A percentile compares a stretch with the other conserved stretches of the same genome.
Conservation (phyloP, 768 basidiomycete genomes). For the Boletellus sp. region DNA sequence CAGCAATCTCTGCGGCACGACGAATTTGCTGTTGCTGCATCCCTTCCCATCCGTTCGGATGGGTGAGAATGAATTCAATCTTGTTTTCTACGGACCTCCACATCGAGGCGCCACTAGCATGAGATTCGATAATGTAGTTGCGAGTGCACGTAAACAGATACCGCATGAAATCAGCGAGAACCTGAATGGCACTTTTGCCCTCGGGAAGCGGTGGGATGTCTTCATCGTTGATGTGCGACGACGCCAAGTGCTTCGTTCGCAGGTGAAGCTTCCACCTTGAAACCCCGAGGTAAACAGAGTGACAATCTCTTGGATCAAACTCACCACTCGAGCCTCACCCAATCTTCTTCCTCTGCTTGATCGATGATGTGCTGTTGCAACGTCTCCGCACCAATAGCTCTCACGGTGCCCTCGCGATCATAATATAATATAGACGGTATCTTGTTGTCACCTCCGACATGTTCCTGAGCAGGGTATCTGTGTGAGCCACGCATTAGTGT, state of each 20-base stretch:
- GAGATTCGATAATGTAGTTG: conserved; percentile 18
- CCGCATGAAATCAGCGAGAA: conserved; percentile 27
- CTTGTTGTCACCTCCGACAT: conserved; percentile 34
- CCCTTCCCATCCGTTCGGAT: conserved; percentile 27
- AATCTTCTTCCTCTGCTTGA: conserved; percentile 35
- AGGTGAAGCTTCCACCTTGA: conserved; percentile 36
- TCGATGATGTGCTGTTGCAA: conserved; percentile 23
- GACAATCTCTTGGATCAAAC: not conserved
- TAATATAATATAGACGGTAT: conserved; percentile 37
- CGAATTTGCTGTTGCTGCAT: conserved; percentile 30
- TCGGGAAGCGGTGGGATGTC: conserved; percentile 24
- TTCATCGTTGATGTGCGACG: conserved; percentile 19
- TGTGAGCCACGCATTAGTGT: not conserved
- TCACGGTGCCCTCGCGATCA: conserved; percentile 35
- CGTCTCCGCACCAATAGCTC: conserved; percentile 42
- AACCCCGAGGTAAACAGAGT: not conserved
- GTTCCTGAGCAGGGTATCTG: conserved; percentile 47
- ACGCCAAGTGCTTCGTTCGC: conserved; percentile 24
- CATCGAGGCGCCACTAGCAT: conserved; percentile 19
- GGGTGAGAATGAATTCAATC: conserved; percentile 24
- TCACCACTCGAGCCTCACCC: conserved; percentile 42
- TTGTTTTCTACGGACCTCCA: conserved; percentile 21
- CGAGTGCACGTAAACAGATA: conserved; percentile 24
- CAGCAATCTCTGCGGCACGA: not conserved
- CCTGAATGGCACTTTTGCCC: conserved; percentile 16